Evolutionary conservation across 2,329 filamentous ascomycete genomes (phyloP), one percentile per base, ranked within the genome.

Genomic region (Sporothrix curviconia): DNA sequence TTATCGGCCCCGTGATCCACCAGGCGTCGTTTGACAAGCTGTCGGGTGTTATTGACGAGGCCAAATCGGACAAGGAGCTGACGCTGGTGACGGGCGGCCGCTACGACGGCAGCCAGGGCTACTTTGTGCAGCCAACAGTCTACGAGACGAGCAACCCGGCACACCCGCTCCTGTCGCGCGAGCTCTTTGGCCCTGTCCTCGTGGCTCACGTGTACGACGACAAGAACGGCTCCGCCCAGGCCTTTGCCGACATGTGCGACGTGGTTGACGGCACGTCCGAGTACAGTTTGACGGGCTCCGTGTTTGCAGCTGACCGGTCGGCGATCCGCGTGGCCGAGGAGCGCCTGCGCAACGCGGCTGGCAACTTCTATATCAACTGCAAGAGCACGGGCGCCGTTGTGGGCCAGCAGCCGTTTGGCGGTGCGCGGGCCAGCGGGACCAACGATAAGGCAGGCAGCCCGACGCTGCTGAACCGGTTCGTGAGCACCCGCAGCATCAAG

Each of bases 211-310:
- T 78, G n/a, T 79, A 79, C 65, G 71, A 74, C 4, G 77, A 79
- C 62, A 65, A 53, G 56, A 67, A 72, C 55, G 65, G 66, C 32
- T 62, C 71, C 19, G 74, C 74, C 0, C 75, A 71, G 7, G 72
- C 71, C 1, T 76, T 78, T 58, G 72, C 70, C 44, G 71, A 77
- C 47, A 75, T 74, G 4, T 87, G 84, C 73, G 74, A 79, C 67
- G 72, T 86, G 50, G 84, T 92, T 57, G 87, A 92, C 72, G 68
- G 72, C 6, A 88, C 88, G 1, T 85, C 83, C 58, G 87, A 89
- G 65, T 95, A 95, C 69, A 68, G 65, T 3, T 67, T 80, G 53
- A 79, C 78, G 1, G 78, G 78, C 8, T 70, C 75, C 4, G 71
- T 80, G 49, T 80, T 80, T 64, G 76, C 77, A 37, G 70, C 72